Conservation (phyloP, 371 early-diverging fungal genomes). For the Nematocida displodere region DNA sequence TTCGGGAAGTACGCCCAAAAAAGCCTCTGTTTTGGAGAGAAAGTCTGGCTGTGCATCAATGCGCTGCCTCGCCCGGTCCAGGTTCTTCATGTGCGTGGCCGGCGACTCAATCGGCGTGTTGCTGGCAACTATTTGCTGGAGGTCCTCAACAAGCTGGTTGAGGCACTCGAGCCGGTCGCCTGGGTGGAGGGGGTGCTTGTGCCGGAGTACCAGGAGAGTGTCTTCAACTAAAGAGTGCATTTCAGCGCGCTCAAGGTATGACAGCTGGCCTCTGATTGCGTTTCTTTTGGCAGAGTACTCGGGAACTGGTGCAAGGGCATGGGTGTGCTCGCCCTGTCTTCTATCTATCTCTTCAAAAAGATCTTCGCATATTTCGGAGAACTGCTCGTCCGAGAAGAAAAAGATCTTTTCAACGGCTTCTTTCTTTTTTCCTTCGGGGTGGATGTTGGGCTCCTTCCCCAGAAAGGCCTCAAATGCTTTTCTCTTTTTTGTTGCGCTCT, state of each 20-base stretch:
- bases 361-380: conserved; percentile 62
- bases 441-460: conserved; percentile 8
- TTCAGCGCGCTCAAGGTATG: conserved; percentile 53
- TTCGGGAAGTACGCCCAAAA: neutral
- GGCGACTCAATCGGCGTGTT: conserved; percentile 8
- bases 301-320: conserved; percentile 1
- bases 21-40: neutral
- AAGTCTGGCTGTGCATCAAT: neutral
- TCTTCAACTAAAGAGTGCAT: conserved; percentile 63
- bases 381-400: conserved; percentile 56
- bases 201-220: conserved; percentile 56
- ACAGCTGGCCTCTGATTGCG: conserved; percentile 53
- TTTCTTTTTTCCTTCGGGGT: conserved; percentile 33
- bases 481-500: conserved; percentile 22
- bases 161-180: conserved; percentile 46
- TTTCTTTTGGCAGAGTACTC: conserved; percentile 39
- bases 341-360: conserved; percentile 61
- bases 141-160: conserved; percentile 44
- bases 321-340: conserved; percentile 20
- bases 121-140: conserved; percentile 53
- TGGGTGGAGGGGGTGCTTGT: conserved; percentile 38
- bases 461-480: conserved; percentile 14
- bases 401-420: conserved; percentile 61
- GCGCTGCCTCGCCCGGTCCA: neutral
- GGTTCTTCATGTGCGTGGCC: neutral